Base-by-base conservation (phyloP, 1,139 yeast genomes). In the Lizanozyma gosingica region DNA sequence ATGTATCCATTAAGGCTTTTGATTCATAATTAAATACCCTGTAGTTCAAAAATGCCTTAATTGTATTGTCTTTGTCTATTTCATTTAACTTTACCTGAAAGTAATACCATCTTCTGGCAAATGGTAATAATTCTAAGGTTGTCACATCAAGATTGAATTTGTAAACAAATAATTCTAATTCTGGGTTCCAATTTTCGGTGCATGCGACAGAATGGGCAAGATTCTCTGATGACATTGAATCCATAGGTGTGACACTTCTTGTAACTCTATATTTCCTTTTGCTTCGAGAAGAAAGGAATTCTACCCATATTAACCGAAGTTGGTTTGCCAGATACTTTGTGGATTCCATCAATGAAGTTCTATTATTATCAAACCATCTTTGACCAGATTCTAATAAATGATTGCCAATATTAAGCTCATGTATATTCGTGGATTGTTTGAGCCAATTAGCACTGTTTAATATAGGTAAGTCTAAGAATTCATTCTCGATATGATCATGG, bases 391-490 rank as follows among this genome's bases (percentile, higher is more conserved):
- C n/a, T n/a, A n/a, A n/a, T n/a, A n/a, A n/a, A 33, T 49, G 47
- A 2, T 43, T 36, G 0, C 73, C 72, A 9, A 68, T 48, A 48
- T 67, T 58, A 17, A 57, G 41, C 44, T 75, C 80, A 47, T 55
- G 66, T 9, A 63, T 64, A 41, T 55, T 47, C 6, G 56, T 41
- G 37, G 48, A 42, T 42, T 60, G 59, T 32, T 38, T 47, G 15
- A 63, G 37, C 35, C 44, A 42, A 3, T 48, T 45, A 8, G 56
- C 51, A 18, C 51, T 67, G 42, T 58, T 67, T 41, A 60, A 54
- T 42, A 48, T 55, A 40, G 50, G 61, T 37, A 55, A 52, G 50
- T 56, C 69, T 1, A 67, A 51, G 33, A 68, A 58, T 42, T 75
- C 73, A 39, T 73, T 69, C 2, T 47, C 45, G 22, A 61, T 58